Conservation (phyloP, 2,329 filamentous ascomycete genomes). For the Mycosphaerella sp. region DNA sequence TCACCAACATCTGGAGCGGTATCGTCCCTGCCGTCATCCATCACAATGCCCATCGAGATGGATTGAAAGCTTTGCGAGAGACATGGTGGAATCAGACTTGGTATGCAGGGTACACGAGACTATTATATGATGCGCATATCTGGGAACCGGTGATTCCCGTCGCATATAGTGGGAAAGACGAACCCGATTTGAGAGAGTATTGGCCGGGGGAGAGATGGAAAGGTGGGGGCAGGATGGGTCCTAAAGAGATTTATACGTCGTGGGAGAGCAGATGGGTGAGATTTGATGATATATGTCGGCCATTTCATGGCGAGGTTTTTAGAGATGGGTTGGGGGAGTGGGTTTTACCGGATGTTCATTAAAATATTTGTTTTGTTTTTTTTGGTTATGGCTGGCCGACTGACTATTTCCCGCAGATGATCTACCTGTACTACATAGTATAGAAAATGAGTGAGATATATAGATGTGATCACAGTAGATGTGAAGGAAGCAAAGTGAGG, state of each 20-base stretch:
- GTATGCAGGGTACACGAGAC: slow-evolving; percentile 19
- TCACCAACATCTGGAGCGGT: slow-evolving; percentile 26
- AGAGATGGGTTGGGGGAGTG: slow-evolving; percentile 40
- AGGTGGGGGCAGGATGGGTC: slow-evolving; percentile 46
- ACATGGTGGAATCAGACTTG: slow-evolving; percentile 25
- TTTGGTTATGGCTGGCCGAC: too few species aligned
- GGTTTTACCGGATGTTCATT: slow-evolving; percentile 20
- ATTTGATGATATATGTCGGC: slow-evolving; percentile 42
- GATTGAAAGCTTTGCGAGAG: slow-evolving; percentile 18
- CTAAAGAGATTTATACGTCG: slow-evolving; percentile 39
- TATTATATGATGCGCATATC: slow-evolving; percentile 19
- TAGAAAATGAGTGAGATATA: too few species aligned
- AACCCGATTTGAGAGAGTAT: slow-evolving; percentile 33
- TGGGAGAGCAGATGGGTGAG: slow-evolving; percentile 40
- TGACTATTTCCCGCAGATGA: too few species aligned
- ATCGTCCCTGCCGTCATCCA: slow-evolving; percentile 26
- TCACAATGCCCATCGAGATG: slow-evolving; percentile 23
- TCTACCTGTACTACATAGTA: too few species aligned
- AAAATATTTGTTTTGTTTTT: background rate
- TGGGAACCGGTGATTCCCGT: slow-evolving; percentile 20
- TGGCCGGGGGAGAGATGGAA: slow-evolving; percentile 42
- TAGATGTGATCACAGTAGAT: too few species aligned
- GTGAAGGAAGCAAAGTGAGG: too few species aligned
- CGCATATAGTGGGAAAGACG: slow-evolving; percentile 37
- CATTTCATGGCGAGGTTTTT: slow-evolving; percentile 42